Base-by-base conservation (phyloP, 2,329 filamentous ascomycete genomes). In the Fusarium continuum region DNA sequence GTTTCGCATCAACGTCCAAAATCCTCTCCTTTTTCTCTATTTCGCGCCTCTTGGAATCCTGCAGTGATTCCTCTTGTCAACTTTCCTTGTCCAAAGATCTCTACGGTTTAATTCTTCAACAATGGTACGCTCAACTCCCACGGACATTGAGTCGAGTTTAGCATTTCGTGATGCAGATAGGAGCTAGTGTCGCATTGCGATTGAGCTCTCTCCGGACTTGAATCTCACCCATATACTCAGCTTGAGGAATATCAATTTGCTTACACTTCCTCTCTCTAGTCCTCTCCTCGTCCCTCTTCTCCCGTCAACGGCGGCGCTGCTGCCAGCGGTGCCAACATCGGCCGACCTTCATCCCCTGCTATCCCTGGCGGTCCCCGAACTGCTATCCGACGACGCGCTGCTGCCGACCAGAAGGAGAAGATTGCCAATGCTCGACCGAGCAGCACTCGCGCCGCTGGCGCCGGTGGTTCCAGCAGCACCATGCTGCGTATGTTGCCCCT, bases 351-450 rank as follows among this genome's bases (percentile, higher is more conserved):
- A 25, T 97, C 94, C 44, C 93, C 94, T 61, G 89, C 92, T 72
- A 90, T 93, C 64, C 95, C 95, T 22, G 95, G 95, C 68, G 95
- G 95, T 71, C 93, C 95, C 73, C 93, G 95, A 77, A 96, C 94
- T 69, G 94, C 93, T 62, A 96, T 99, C 81, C 89, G 95, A 78
- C 90, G 95, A 78, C 92, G 95, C 77, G 94, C 95, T 36, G 95
- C 95, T 25, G 94, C 94, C 72, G 95, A 98, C 78, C 91, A 97
- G 82, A 97, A 97, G 80, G 95, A 98, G 81, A 95, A 96, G 81
- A 88, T 94, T 72, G 93, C 94, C 74, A 99, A 96, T 90, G 91
- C 88, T 68, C 86, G 95, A 70, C 95, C 95, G 45, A 91, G 89
- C 77, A 96, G 91, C 82, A 99, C 95, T 68, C 88, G 95, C 73